Conservation (phyloP, 2,329 filamentous ascomycete genomes). For the Aspergillus novofumigatus region DNA sequence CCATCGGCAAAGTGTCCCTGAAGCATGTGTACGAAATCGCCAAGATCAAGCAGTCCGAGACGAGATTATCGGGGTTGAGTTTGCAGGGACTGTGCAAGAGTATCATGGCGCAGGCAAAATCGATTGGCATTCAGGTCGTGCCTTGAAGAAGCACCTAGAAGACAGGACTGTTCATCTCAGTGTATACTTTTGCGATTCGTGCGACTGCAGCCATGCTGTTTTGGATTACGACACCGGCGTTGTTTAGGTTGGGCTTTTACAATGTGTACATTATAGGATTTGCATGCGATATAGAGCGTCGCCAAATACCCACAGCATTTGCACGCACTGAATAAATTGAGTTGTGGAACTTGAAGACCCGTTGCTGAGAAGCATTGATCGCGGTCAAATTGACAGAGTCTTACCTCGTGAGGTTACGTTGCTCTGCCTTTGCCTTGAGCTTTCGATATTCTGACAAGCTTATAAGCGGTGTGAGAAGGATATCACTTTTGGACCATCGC, state of each 20-base stretch:
- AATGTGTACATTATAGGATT: slow-evolving; percentile 22
- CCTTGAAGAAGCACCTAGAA: slow-evolving; percentile 41
- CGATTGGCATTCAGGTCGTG: slow-evolving; percentile 68
- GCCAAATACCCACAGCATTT: slow-evolving; percentile 14
- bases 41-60: slow-evolving; percentile 83
- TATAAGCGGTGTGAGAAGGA: too few relatives aligned
- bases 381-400: too few relatives aligned
- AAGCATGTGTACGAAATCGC: slow-evolving; percentile 99
- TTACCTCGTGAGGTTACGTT: too few relatives aligned
- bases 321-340: neutral
- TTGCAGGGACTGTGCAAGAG: slow-evolving; percentile 69
- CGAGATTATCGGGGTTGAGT: slow-evolving; percentile 66
- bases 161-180: slow-evolving; percentile 6
- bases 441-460: too few relatives aligned
- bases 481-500: too few relatives aligned
- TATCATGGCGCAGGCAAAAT: slow-evolving; percentile 70
- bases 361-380: too few relatives aligned
- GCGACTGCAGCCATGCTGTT: slow-evolving; percentile 8
- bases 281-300: slow-evolving; percentile 24
- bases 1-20: slow-evolving; percentile 77
- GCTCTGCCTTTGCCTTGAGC: too few relatives aligned
- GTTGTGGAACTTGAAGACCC: neutral
- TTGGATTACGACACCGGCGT: slow-evolving; percentile 23
- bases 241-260: slow-evolving; percentile 19
- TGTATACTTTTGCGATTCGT: slow-evolving; percentile 10